Evolutionary conservation across 169 alveolate species (phyloP).

Genomic region (Plasmodium adleri): DNA sequence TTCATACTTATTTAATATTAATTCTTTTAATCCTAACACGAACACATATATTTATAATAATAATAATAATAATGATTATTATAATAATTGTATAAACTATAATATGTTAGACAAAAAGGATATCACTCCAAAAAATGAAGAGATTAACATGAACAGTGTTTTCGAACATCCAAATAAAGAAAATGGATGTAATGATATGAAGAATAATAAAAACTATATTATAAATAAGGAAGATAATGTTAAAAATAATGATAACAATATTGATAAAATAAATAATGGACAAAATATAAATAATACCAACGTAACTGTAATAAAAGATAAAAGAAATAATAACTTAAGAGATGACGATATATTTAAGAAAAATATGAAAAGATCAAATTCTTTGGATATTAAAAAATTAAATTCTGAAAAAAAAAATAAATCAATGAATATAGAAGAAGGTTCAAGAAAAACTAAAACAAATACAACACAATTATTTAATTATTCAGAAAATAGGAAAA

Average conservation of each 20-base stretch:
- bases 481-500: conserved; percentile 47
- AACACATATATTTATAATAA: conserved; percentile 8
- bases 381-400: conserved; percentile 35
- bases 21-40: conserved; percentile 20
- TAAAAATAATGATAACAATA: neutral
- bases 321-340: neutral
- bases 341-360: conserved; percentile 8
- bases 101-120: conserved; percentile 7
- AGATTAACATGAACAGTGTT: neutral
- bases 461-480: conserved; percentile 46
- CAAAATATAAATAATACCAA: neutral
- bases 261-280: too few relatives aligned
- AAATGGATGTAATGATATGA: neutral
- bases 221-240: neutral
- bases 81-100: conserved; percentile 26
- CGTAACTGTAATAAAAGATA: neutral
- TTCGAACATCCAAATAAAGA: neutral
- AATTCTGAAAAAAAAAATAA: neutral
- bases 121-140: neutral
- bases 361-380: conserved; percentile 33
- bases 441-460: conserved; percentile 15
- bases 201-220: neutral
- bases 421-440: neutral
- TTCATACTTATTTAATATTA: conserved; percentile 30
- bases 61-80: neutral